Evolutionary conservation across 2,329 filamentous ascomycete species (phyloP), one percentile per base, ranked within the genome.

Genomic region (Fusarium mexicanum): DNA sequence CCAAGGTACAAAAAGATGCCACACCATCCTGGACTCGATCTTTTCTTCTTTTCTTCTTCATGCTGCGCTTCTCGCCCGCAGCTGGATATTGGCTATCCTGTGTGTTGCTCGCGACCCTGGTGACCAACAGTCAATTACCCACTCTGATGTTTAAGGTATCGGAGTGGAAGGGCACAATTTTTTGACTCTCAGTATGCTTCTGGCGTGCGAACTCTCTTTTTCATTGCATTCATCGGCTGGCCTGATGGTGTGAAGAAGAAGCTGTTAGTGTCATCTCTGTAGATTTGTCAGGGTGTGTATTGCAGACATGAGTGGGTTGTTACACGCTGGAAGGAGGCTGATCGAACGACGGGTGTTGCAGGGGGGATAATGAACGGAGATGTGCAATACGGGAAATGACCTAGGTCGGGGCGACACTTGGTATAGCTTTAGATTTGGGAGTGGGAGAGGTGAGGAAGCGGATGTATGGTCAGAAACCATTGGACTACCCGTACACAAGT

Each of bases 221-320:
- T 61, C 55, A 53, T 65, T 61, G 26, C 46, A 61, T 61, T 50
- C 38, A 61, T 51, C 55, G 55, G 31, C 55, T 61, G 12, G 55
- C 14, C 62, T 13, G 62, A 41, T 64, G 31, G 24, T 53, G 38
- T 35, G 46, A 65, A 65, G 62, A 65, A 61, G 61, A 50, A 51
- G 54, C n/a, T 35, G 4, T 6, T 18, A 12, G 17, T 35, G 5
- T 11, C 37, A 44, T 53, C 13, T 53, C 20, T 31, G 16, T 31
- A 40, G 35, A 18, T 35, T 51, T 51, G 48, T 20, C 12, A 8
- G 31, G 31, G 17, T 20, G 0, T 16, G 18, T 24, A 2, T 35
- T 37, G n/a, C 12, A 20, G 13, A 37, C 17, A 12, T 11, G 6
- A 4, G 17, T 53, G 9, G 31, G 17, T 37, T 3, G 17, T 2